Percentiles rank a stretch among this genome's conserved stretches.
Evolutionary conservation across 441 rosid species (phyloP).

Genomic region (Gossypium aridum): DNA sequence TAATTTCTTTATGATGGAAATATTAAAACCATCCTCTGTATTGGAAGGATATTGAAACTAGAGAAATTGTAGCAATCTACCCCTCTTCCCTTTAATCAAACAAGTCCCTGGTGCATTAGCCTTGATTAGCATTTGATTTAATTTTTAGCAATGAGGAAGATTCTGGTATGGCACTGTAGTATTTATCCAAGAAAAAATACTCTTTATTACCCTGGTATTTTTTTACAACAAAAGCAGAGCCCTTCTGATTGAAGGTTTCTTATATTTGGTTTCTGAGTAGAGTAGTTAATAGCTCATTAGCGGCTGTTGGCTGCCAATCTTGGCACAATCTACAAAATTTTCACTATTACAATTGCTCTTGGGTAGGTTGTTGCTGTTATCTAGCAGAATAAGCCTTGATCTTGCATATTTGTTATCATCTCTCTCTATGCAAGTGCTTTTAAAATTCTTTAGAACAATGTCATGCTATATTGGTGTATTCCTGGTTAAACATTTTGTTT

Average conservation of each 20-base stretch:
- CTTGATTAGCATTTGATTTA: background rate
- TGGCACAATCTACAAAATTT: background rate
- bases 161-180: background rate
- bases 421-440: background rate
- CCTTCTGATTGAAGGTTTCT: background rate
- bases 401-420: background rate
- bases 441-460: background rate
- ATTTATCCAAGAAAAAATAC: background rate
- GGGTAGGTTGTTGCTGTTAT: background rate
- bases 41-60: background rate
- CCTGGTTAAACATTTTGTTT: constrained; percentile 1
- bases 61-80: background rate
- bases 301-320: background rate
- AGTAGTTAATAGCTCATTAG: background rate
- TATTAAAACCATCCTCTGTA: background rate
- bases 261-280: background rate
- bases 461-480: background rate
- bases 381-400: background rate
- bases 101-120: background rate
- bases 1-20: background rate
- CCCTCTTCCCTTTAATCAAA: background rate
- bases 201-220: background rate
- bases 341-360: background rate
- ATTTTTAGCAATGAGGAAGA: background rate
- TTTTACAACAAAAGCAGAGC: background rate